Evolutionary conservation across 106 monocot genomes (phyloP), one percentile per base, ranked within the genome.

Genomic region (Dioscorea zingiberensis): DNA sequence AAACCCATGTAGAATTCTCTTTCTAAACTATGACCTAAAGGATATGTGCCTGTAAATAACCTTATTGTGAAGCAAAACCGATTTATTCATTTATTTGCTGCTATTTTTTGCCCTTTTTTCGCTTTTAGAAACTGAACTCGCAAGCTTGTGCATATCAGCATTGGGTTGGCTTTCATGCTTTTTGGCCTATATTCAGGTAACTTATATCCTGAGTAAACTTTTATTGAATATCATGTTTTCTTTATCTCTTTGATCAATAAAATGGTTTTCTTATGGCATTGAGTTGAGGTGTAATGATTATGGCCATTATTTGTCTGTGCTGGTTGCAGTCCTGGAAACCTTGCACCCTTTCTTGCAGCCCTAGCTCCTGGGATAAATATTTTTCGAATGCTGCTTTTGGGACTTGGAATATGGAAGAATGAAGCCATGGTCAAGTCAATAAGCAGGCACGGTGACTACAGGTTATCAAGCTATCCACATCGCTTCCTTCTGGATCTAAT

Each of bases 351-450:
- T 63, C 75, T 98, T 29, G 97, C 92, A 56, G 88, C 88, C 29
- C 27, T 92, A 65, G 85, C 89, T 66, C 85, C 86, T 47, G 89
- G 79, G 4, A 65, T 91, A 23, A 92, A 92, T 69, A 79, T 80
- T 21, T 60, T 92, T 44, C 59, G 88, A 22, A 92, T 98, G 88
- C 44, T 93, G 54, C 71, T 86, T 22, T 22, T 89, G 53, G 97
- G 97, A 38, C 75, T 84, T 65, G 92, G 97, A 60, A 67, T 92
- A 70, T 72, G 63, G 74, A 98, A 62, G 84, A 86, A 86, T 89
- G 92, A 92, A 56, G 79, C 92, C 32, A 66, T 88, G 61, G 86
- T 98, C 24, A 85, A 92, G 69, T 98, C 97, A 54, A 84, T 98
- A 24, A 92, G 81, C 74, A 82, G 97, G 80, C 63, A 77, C 30